Evolutionary conservation across 2,329 filamentous ascomycete species (phyloP), one percentile per base, ranked within the genome.

Genomic region (Xylaria sp.): DNA sequence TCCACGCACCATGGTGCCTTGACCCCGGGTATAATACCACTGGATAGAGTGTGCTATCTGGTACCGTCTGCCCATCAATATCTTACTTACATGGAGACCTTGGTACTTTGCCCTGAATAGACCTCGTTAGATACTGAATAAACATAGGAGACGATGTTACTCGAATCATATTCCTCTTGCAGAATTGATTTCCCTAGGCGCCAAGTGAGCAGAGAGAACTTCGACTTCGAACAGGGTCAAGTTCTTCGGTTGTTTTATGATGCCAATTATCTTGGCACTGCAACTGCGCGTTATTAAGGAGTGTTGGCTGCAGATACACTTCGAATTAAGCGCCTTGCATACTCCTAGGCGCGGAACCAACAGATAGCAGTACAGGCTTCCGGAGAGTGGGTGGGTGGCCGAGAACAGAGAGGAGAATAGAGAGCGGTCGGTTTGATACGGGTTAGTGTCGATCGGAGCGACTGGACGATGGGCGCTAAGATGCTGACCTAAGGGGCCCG

Each of bases 401-500:
- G 31, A 49, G 23, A 41, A 41, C 20, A 43, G 13, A 10, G 41
- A 33, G 18, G 33, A 31, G 28, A 4, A n/a, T 23, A 52, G 23
- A 25, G 13, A n/a, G 23, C 20, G n/a, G n/a, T 9, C 10, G 6
- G 67, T 66, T 62, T 67, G 67, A 64, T 49, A 18, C 56, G 1
- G 36, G 36, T 25, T 63, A 67, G 59, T 55, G 49, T 39, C n/a
- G 15, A 31, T 46, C 31, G 31, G 36, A 61, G 60, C n/a, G 67
- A 69, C 67, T 69, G 67, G 62, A 13, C 4, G 15, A 23, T 39
- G n/a, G 39, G 54, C 54, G 58, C 67, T 69, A 65, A 60, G 20
- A 39, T n/a, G 36, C 23, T 41, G 36, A 31, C 13, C 33, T 25
- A 31, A 31, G 28, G 33, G 54, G n/a, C 63, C 68, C 13, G 55